Evolutionary conservation across 2,329 filamentous ascomycete species (phyloP).

Genomic region (Monosporascus ibericus): DNA sequence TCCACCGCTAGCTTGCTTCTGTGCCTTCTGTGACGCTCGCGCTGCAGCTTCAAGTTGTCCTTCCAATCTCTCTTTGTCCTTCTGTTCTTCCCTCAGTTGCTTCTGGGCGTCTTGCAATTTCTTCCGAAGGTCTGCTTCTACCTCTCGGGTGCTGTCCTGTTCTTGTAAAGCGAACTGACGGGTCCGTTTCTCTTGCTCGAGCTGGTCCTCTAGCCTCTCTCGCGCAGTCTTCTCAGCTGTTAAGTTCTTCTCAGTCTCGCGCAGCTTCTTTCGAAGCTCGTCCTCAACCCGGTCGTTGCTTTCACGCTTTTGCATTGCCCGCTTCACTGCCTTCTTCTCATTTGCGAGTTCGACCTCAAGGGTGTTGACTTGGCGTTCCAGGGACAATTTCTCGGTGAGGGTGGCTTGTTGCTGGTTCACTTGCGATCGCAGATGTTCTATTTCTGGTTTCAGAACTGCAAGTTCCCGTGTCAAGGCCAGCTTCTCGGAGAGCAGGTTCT

Average conservation of each 20-base stretch:
- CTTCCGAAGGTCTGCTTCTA: slow-evolving; percentile 26
- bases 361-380: slow-evolving; percentile 72
- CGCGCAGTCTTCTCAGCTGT: slow-evolving; percentile 24
- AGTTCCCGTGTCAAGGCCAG: slow-evolving; percentile 46
- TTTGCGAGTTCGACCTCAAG: slow-evolving; percentile 78
- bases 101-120: slow-evolving; percentile 24
- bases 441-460: slow-evolving; percentile 45
- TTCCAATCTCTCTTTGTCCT: slow-evolving; percentile 26
- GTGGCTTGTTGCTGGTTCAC: slow-evolving; percentile 57
- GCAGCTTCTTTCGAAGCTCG: slow-evolving; percentile 36
- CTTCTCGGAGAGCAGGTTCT: slow-evolving; percentile 59
- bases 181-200: slow-evolving; percentile 25
- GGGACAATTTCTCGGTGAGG: slow-evolving; percentile 69
- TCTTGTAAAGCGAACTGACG: slow-evolving; percentile 23
- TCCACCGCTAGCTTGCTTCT: slow-evolving; percentile 13
- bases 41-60: slow-evolving; percentile 29
- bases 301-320: slow-evolving; percentile 41
- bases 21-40: slow-evolving; percentile 20
- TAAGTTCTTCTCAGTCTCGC: slow-evolving; percentile 26
- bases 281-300: slow-evolving; percentile 34
- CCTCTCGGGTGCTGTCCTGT: slow-evolving; percentile 24
- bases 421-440: slow-evolving; percentile 51
- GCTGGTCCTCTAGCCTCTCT: slow-evolving; percentile 26
- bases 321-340: slow-evolving; percentile 65
- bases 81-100: slow-evolving; percentile 23